Base-by-base conservation (phyloP, 2,329 filamentous ascomycete genomes). In the Aspergillus fructus region DNA sequence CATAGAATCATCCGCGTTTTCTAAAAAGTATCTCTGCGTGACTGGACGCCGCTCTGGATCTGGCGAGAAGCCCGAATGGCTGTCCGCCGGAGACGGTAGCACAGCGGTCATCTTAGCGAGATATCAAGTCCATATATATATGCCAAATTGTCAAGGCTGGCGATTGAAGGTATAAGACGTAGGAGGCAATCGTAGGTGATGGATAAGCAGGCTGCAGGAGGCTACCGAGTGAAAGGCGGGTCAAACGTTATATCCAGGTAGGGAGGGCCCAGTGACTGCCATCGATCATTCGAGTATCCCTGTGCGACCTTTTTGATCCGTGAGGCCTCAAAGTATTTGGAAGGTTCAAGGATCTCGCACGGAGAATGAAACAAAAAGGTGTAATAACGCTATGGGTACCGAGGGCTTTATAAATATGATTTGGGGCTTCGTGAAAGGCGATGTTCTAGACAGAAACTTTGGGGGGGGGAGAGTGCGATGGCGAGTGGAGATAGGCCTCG, bases 101-200 rank as follows among this genome's bases (percentile, higher is more conserved):
- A 74, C 59, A 50, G 71, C 69, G 55, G 74, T 71, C 75, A 77
- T 76, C 53, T 55, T 66, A 49, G 23, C 47, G 41, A 34, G 15
- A 46, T 23, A 56, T 33, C 33, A 19, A 47, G 30, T 17, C 40
- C 42, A 59, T 56, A 42, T 39, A 59, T 56, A 37, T 51, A 59
- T 56, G 33, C 43, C 42, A 33, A 40, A 8, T 17, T n/a, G n/a
- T 41, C 42, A 24, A 33, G 30, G 33, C 41, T 39, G 15, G 41
- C 13, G 27, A 33, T 24, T 11, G 17, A 9, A 39, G 42, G 21
- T 5, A 58, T 24, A 15, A 33, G 24, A 42, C 30, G 48, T 24
- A 43, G 2, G 15, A 19, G 17, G 42, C 21, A 33, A 34, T 27
- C 27, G 30, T 30, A 33, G 48, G 39, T 23, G 37, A 49, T 34